Evolutionary conservation across 2,329 filamentous ascomycete species (phyloP).

Genomic region (Didymella arachidicola): DNA sequence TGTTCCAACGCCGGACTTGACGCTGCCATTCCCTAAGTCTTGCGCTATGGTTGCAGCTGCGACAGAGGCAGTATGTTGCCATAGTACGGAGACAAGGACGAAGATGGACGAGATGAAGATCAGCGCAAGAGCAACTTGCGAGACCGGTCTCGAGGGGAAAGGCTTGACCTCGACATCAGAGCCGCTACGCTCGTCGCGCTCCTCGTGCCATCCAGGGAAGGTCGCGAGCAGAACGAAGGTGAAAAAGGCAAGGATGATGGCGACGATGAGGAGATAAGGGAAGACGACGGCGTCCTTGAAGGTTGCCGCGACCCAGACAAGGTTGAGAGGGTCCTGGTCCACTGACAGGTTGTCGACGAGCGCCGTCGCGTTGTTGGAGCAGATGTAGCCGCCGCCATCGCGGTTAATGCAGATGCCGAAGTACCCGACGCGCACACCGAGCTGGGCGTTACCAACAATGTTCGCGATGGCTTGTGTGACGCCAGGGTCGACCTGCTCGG

Average conservation of each 20-base stretch:
- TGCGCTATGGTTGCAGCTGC: constrained; percentile 92
- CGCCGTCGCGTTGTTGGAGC: constrained; percentile 95
- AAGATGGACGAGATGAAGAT: constrained; percentile 78
- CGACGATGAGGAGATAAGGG: constrained; percentile 97
- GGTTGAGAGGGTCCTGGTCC: constrained; percentile 93
- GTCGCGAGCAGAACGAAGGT: constrained; percentile 94
- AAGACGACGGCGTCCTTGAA: constrained; percentile 99
- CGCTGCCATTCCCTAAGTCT: constrained; percentile 88
- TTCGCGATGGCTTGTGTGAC: constrained; percentile 85
- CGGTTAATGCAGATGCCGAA: constrained; percentile 97
- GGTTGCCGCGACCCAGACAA: constrained; percentile 95
- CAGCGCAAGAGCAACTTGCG: constrained; percentile 89
- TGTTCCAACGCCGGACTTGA: constrained; percentile 87
- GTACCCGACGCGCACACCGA: constrained; percentile 94
- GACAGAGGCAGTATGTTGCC: constrained; percentile 96
- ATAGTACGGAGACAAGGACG: constrained; percentile 72
- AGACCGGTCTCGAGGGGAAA: constrained; percentile 90
- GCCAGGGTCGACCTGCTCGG: constrained; percentile 88
- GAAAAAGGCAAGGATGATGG: constrained; percentile 95
- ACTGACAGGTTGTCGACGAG: constrained; percentile 87
- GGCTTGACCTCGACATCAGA: constrained; percentile 91
- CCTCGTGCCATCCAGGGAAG: constrained; percentile 97
- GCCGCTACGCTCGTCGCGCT: constrained; percentile 76
- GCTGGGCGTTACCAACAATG: constrained; percentile 82
- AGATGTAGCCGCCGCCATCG: constrained; percentile 89